Conservation (phyloP, 305 asterid genomes). For the Caryopteris hybrid region DNA sequence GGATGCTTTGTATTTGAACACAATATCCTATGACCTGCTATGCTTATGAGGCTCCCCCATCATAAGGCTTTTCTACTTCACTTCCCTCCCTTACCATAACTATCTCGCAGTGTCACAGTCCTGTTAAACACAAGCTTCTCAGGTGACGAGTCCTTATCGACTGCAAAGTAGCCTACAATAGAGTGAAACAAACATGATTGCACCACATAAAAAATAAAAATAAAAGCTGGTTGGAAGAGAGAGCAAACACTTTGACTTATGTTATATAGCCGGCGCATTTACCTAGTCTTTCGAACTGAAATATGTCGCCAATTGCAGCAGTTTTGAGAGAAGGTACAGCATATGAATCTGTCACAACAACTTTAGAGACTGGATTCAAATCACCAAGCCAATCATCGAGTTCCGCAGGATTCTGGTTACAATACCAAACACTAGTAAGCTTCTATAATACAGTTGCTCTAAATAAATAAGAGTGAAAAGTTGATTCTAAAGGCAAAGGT, state of each 20-base stretch:
- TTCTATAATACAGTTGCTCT: neutral
- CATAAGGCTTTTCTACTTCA: constrained; percentile 24
- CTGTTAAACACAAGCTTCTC: constrained; percentile 74
- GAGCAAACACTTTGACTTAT: neutral
- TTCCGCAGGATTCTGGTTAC: constrained; percentile 72
- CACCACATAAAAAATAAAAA: neutral
- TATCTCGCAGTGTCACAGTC: constrained; percentile 74
- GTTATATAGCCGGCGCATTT: constrained; percentile 15
- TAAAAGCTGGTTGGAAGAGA: no score
- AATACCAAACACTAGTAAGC: constrained; percentile 18
- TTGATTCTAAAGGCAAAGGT: neutral
- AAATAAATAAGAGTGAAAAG: neutral
- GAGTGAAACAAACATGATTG: neutral
- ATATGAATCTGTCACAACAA: constrained; percentile 57
- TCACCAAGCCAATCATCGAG: constrained; percentile 88
- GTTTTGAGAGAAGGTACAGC: constrained; percentile 58
- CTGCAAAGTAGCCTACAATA: constrained; percentile 66
- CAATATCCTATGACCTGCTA: neutral
- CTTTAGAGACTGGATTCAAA: constrained; percentile 71
- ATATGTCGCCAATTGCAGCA: constrained; percentile 65
- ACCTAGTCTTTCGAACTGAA: constrained; percentile 97
- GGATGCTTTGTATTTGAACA: constrained; percentile 10
- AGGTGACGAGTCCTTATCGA: constrained; percentile 66
- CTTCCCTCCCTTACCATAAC: constrained; percentile 63
- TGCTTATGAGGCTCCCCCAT: no score